phyloP scores from a whole-genome alignment of 257 asterid species.

The Nyctanthes arbortristis region DNA sequence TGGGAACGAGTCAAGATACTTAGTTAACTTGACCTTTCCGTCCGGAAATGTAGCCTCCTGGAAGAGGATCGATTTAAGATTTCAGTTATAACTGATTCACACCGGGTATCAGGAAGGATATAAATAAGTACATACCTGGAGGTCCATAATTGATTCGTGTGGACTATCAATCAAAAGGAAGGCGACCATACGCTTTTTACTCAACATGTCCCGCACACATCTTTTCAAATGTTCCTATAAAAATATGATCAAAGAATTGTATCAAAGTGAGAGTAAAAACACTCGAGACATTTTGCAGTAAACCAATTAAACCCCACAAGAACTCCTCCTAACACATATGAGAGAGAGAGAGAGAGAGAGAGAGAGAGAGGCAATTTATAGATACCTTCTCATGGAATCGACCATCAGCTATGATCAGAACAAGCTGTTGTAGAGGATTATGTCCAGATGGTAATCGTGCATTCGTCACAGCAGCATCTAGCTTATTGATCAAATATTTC shows the following conservation, averaged over 20 bases:
- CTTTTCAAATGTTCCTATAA: slow-evolving; percentile 66
- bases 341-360: background rate
- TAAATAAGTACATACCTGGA: slow-evolving; percentile 38
- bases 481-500: slow-evolving; percentile 69
- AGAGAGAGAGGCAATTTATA: slow-evolving; percentile 2
- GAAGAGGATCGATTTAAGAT: slow-evolving; percentile 12
- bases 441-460: slow-evolving; percentile 82
- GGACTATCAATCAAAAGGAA: slow-evolving; percentile 80
- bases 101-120: background rate
- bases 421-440: slow-evolving; percentile 97
- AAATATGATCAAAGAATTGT: background rate
- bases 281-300: too few relatives aligned
- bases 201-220: slow-evolving; percentile 72
- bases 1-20: slow-evolving; percentile 80
- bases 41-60: slow-evolving; percentile 67
- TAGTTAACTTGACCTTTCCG: slow-evolving; percentile 34
- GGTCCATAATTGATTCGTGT: slow-evolving; percentile 64
- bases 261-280: background rate
- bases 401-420: slow-evolving; percentile 89
- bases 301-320: too few relatives aligned
- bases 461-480: slow-evolving; percentile 58
- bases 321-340: too few relatives aligned
- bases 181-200: slow-evolving; percentile 83
- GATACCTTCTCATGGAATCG: slow-evolving; percentile 81
- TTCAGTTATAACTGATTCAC: background rate